A percentile compares a stretch with the other conserved stretches of the same genome.
phyloP scores from a whole-genome alignment of 208 protist genomes.

The Leishmania martiniquensis region DNA sequence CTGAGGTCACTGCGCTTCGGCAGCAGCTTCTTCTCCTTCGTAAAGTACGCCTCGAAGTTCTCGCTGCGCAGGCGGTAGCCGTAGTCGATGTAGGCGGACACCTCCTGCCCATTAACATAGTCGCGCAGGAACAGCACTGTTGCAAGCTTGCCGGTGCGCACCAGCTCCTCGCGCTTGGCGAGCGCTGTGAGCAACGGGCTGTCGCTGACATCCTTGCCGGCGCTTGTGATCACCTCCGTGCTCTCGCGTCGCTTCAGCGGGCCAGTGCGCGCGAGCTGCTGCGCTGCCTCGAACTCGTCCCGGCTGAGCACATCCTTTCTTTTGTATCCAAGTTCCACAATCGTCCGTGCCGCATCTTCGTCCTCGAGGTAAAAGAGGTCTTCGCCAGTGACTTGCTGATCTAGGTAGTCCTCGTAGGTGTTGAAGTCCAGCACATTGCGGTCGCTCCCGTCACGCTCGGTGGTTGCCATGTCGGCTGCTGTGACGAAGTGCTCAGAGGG shows the following conservation, averaged over 20 bases:
- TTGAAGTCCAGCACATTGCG: slow-evolving; percentile 83
- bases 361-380: slow-evolving; percentile 93
- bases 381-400: slow-evolving; percentile 86
- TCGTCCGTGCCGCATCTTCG: slow-evolving; percentile 93
- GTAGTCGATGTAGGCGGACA: slow-evolving; percentile 99
- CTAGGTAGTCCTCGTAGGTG: slow-evolving; percentile 93
- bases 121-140: slow-evolving; percentile 98
- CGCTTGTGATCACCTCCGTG: slow-evolving; percentile 84
- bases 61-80: slow-evolving; percentile 95
- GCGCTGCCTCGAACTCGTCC: slow-evolving; percentile 88
- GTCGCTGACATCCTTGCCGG: slow-evolving; percentile 74
- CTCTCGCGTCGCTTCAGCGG: slow-evolving; percentile 87
- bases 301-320: slow-evolving; percentile 90
- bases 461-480: slow-evolving; percentile 1
- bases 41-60: slow-evolving; percentile 96
- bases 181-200: slow-evolving; percentile 94
- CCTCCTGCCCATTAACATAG: slow-evolving; percentile 96
- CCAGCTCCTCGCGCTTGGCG: slow-evolving; percentile 96
- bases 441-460: slow-evolving; percentile 54
- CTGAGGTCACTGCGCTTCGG: slow-evolving; percentile 96
- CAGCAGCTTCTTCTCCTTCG: slow-evolving; percentile 85
- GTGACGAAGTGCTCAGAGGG: not conserved
- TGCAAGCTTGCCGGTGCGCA: slow-evolving; percentile 95
- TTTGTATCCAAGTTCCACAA: slow-evolving; percentile 98
- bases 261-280: slow-evolving; percentile 72